Evolutionary conservation across 805 yeast genomes (phyloP).

Genomic region (Kodamaea hsintzibuensis): DNA sequence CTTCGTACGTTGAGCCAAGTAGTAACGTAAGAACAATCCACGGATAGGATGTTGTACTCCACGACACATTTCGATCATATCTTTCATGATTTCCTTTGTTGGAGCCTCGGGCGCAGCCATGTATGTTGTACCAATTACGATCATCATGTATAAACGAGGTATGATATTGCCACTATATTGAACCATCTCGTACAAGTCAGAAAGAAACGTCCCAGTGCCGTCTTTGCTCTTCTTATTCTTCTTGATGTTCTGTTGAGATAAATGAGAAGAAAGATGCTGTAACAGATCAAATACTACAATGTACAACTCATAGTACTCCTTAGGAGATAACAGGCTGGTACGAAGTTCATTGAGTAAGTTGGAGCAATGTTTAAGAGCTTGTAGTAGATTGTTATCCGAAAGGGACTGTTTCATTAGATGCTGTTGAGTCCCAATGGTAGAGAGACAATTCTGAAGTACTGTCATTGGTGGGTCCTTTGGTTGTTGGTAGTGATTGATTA

Average conservation of each 20-base stretch:
- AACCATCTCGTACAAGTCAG: constrained; percentile 90
- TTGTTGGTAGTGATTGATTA: background rate
- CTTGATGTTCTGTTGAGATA: constrained; percentile 23
- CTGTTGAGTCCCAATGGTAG: constrained; percentile 66
- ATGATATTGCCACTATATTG: constrained; percentile 93
- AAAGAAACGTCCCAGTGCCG: constrained; percentile 44
- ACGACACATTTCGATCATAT: constrained; percentile 96
- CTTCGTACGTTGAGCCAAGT: constrained; percentile 80
- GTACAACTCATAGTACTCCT: constrained; percentile 91
- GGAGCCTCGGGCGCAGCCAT: constrained; percentile 80
- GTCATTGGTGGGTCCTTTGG: background rate
- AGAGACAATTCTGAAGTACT: constrained; percentile 23
- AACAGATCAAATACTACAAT: constrained; percentile 81
- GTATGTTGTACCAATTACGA: constrained; percentile 90
- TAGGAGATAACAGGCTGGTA: constrained; percentile 74
- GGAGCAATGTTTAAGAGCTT: constrained; percentile 85
- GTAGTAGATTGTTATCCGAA: constrained; percentile 68
- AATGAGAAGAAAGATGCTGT: constrained; percentile 61
- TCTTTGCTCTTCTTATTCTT: constrained; percentile 38
- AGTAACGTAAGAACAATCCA: constrained; percentile 88
- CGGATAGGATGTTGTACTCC: constrained; percentile 96
- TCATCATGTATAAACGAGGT: constrained; percentile 91
- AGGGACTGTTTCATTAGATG: constrained; percentile 75
- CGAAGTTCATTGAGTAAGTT: constrained; percentile 79
- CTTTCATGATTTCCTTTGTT: constrained; percentile 81